Evolutionary conservation across 192 early-diverging fungal species (phyloP).

Genomic region (Gonapodya prolifera): DNA sequence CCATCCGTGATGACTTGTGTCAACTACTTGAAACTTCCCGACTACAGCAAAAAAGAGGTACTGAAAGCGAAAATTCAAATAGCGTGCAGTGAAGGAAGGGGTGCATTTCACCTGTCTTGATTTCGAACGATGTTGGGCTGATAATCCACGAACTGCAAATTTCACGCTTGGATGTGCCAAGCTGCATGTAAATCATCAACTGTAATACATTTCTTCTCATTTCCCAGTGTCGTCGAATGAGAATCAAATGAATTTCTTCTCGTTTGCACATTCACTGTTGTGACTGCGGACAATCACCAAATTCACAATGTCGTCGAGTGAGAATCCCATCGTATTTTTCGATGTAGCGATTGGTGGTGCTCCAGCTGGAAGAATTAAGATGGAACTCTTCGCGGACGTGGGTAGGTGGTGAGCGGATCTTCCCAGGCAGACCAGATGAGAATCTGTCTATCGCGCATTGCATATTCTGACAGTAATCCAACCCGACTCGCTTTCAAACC

Average conservation of each 20-base stretch:
- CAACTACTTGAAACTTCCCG: constrained; percentile 88
- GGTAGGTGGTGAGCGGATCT: constrained; percentile 34
- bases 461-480: neutral
- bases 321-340: constrained; percentile 43
- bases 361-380: constrained; percentile 42
- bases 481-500: neutral
- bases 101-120: constrained; percentile 23
- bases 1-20: constrained; percentile 95
- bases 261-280: too few species aligned
- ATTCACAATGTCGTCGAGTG: neutral
- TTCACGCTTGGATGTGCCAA: too few species aligned
- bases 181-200: too few species aligned
- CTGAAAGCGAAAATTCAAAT: constrained; percentile 50
- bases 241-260: too few species aligned
- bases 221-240: too few species aligned
- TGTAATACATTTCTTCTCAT: too few species aligned
- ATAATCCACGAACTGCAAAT: too few species aligned
- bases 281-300: neutral
- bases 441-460: neutral
- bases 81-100: constrained; percentile 76
- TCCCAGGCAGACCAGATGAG: constrained; percentile 22
- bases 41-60: constrained; percentile 52
- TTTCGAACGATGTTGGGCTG: too few species aligned
- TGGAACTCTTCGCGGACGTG: constrained; percentile 58
- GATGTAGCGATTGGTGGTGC: constrained; percentile 62